Evolutionary conservation across 805 yeast species (phyloP).

Genomic region (Spathaspora gorwiae): DNA sequence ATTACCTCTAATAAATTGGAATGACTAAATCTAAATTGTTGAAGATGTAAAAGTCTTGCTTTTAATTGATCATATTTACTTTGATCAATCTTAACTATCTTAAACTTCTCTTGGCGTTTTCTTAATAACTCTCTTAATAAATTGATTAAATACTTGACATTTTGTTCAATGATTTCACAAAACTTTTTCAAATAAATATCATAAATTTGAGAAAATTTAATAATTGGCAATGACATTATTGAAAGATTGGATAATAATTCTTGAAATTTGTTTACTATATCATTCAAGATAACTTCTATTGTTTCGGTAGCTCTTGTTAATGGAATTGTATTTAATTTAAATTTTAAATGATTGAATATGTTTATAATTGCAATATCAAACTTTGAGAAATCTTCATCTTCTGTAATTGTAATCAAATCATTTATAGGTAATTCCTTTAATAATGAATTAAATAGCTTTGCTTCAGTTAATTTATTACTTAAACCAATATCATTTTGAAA

Average conservation of each 20-base stretch:
- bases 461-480: slow-evolving; percentile 44
- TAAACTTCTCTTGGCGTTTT: slow-evolving; percentile 66
- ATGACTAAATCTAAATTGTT: slow-evolving; percentile 49
- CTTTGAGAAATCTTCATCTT: slow-evolving; percentile 27
- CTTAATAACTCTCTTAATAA: slow-evolving; percentile 71
- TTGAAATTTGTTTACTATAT: slow-evolving; percentile 41
- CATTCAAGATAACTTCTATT: slow-evolving; percentile 61
- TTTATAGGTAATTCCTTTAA: slow-evolving; percentile 67
- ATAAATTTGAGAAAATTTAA: slow-evolving; percentile 30
- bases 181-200: slow-evolving; percentile 1
- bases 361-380: slow-evolving; percentile 40
- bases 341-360: slow-evolving; percentile 53
- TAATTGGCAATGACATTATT: slow-evolving; percentile 42
- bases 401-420: slow-evolving; percentile 34
- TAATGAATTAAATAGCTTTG: slow-evolving; percentile 56
- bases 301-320: slow-evolving; percentile 56
- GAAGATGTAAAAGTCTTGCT: slow-evolving; percentile 41
- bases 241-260: slow-evolving; percentile 27
- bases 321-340: slow-evolving; percentile 40
- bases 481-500: slow-evolving; percentile 71
- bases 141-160: slow-evolving; percentile 57
- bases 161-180: slow-evolving; percentile 51
- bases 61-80: slow-evolving; percentile 28
- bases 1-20: slow-evolving; percentile 40
- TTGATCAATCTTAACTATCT: slow-evolving; percentile 57